Evolutionary conservation across 2,329 filamentous ascomycete genomes (phyloP).

Genomic region (Neocucurbitaria cava): DNA sequence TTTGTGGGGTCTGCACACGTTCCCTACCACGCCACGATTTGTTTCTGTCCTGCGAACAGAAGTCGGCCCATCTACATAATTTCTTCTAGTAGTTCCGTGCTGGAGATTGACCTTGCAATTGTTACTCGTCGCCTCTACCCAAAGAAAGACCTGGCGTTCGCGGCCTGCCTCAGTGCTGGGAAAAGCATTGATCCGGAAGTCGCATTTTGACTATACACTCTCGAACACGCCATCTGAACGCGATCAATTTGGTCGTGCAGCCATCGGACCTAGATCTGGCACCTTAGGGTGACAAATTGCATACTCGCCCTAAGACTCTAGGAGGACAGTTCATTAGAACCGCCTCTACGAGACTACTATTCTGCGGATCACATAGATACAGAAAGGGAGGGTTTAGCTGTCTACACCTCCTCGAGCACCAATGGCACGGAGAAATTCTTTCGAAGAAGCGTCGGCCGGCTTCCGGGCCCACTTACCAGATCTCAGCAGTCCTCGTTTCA

Average conservation of each 20-base stretch:
- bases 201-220: background rate
- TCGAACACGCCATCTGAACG: background rate
- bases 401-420: background rate
- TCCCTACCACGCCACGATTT: background rate
- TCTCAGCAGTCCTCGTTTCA: slow-evolving; percentile 67
- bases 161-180: background rate
- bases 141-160: background rate
- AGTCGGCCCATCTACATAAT: no score
- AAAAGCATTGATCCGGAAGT: slow-evolving; percentile 18
- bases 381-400: no score
- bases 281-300: background rate
- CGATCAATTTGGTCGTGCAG: background rate
- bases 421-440: slow-evolving; percentile 30
- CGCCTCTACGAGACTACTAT: no score
- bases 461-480: slow-evolving; percentile 70
- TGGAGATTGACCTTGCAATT: background rate
- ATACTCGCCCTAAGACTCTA: background rate
- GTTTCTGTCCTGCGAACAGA: no score
- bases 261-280: slow-evolving; percentile 11
- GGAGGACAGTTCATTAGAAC: no score
- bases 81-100: background rate
- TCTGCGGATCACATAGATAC: no score
- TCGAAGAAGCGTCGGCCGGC: slow-evolving; percentile 34
- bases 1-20: slow-evolving; percentile 23
- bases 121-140: background rate